A percentile compares a stretch with the other conserved stretches of the same genome.
Evolutionary conservation across 75 land plant species (phyloP).

Genomic region (Gnetum montanum): DNA sequence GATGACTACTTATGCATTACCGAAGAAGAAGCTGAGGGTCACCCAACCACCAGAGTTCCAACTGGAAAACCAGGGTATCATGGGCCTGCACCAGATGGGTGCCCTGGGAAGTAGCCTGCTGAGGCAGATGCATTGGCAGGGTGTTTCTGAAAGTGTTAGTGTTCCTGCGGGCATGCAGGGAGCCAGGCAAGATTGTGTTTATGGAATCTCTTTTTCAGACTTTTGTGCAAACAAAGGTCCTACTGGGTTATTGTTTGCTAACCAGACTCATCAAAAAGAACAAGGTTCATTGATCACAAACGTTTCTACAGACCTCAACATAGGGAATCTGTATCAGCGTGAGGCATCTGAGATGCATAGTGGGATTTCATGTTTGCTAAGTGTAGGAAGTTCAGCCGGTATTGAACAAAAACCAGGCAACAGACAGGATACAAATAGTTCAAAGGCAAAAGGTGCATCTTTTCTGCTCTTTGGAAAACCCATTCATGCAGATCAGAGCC

Average conservation of each 20-base stretch:
- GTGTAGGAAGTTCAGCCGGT: constrained; percentile 20
- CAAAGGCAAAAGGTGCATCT: constrained; percentile 22
- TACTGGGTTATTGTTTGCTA: constrained; percentile 30
- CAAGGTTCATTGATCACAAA: constrained; percentile 4
- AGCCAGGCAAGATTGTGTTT: constrained; percentile 96
- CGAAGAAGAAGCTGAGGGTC: constrained; percentile 68
- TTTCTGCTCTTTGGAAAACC: constrained; percentile 79
- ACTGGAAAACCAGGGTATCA: constrained; percentile 26
- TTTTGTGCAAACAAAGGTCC: constrained; percentile 48
- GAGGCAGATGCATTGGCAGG: constrained; percentile 49
- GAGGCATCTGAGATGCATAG: constrained; percentile 4
- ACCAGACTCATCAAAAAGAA: constrained; percentile 12
- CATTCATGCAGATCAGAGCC: constrained; percentile 42
- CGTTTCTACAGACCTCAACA: constrained; percentile 20
- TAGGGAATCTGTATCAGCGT: constrained; percentile 5
- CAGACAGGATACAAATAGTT: constrained; percentile 8
- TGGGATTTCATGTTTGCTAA: constrained; percentile 33
- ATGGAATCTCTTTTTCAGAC: constrained; percentile 51
- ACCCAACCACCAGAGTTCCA: constrained; percentile 56
- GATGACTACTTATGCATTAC: constrained; percentile 62
- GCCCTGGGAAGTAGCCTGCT: constrained; percentile 23
- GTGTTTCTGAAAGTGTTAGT: constrained; percentile 42
- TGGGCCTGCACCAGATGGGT: constrained; percentile 35
- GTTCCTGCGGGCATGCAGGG: constrained; percentile 99
- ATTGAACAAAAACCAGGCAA: constrained; percentile 17